Base-by-base conservation (phyloP, 192 early-diverging fungal species). In the Entomortierella parvispora region DNA sequence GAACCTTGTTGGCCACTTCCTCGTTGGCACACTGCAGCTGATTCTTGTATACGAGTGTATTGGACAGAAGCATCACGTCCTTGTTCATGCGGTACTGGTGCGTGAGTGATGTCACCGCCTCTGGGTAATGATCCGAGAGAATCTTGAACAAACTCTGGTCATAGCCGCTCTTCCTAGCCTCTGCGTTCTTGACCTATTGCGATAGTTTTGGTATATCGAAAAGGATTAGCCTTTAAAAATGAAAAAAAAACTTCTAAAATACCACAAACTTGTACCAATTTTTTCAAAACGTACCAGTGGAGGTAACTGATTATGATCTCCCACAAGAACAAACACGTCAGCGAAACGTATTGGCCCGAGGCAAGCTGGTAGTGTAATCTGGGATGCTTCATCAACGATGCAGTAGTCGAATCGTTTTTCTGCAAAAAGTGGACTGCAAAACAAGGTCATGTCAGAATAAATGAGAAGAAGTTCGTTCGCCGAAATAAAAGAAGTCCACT, bases 361-460 rank as follows among this genome's bases (percentile, higher is more conserved):
- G 62, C 95, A 95, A 6, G 92, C 90, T 0, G 97, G 97, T 32
- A 97, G 69, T 18, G 93, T 94, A 26, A 99, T 88, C 79, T 99
- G 97, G 17, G 96, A 95, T 10, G 96, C 95, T 62, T 99, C 97
- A 79, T 99, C 97, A 6, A 99, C 89, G 53, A 99, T 96, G 69
- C 95, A 97, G 75, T 94, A 97, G 78, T 99, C 97, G 78, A 99
- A 99, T 48, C 81, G 67, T 44, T 91, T 86, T 58, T 85, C 86
- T 4, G 84, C 69, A 65, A 97, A 95, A 7, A 97, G 57, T 9
- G 89, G 69, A 60, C 91, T 93, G 61, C 5, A 40, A 40, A 9
- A 9, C 37, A 12, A n/a, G n/a, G n/a, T 40, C 11, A 5, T 59
- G 37, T 3, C 26, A 4, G 10, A 54, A 55, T 25, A 9, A 51